Evolutionary conservation across 257 asterid species (phyloP).

Genomic region (Mitragyna speciosa): DNA sequence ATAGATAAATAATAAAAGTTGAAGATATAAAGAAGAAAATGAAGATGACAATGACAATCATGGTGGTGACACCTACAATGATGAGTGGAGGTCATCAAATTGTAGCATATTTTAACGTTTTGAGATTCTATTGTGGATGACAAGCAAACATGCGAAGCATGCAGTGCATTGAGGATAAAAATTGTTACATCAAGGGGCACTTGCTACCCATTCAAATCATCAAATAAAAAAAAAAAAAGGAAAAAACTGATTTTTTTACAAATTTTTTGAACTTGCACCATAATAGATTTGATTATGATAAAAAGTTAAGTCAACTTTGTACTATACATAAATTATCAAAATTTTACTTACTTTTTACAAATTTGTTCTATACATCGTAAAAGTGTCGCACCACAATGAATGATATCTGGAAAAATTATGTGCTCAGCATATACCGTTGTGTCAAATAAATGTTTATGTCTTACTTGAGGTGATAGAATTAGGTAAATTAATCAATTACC

Average conservation of each 20-base stretch:
- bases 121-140: slow-evolving; percentile 12
- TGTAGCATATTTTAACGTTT: slow-evolving; percentile 12
- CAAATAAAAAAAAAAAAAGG: neutral
- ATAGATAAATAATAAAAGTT: neutral
- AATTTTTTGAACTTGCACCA: neutral
- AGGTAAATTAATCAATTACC: no score
- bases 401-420: neutral
- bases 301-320: no score
- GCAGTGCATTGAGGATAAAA: neutral
- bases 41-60: slow-evolving; percentile 17
- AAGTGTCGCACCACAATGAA: neutral
- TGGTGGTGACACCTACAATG: slow-evolving; percentile 17
- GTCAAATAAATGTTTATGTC: no score
- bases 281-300: no score
- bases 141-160: slow-evolving; percentile 22
- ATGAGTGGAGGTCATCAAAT: slow-evolving; percentile 23
- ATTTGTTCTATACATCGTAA: no score
- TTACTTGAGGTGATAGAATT: no score
- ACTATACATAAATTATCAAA: no score
- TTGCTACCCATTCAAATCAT: neutral
- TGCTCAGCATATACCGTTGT: no score
- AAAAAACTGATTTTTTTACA: no score
- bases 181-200: neutral
- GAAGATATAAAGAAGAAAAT: neutral
- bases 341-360: no score